Base-by-base conservation (phyloP, 2,329 filamentous ascomycete species). In the Fusarium globosum region DNA sequence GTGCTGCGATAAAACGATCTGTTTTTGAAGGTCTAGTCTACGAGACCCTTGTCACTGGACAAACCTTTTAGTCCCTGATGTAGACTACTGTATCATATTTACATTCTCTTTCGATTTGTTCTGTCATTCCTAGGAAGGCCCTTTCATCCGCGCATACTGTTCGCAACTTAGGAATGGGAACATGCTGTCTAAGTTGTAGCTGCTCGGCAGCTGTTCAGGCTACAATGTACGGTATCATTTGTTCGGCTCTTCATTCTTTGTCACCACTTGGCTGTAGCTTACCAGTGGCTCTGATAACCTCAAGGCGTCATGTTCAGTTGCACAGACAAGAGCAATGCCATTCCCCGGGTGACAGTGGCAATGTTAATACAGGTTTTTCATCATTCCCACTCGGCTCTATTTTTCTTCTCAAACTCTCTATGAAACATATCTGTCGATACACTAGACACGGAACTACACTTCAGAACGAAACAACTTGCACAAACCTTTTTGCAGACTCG, bases 1-100 rank as follows among this genome's bases (percentile, higher is more conserved):
- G 69, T 8, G 69, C 69, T 6, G 64, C 68, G 18, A 52, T 72
- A 4, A 58, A 72, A 7, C 64, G 68, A 38, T 45, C 64, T 39
- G 65, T 68, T 18, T 72, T 72, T 14, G 64, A 72, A 11, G 42
- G 56, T 6, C 41, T 72, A n/a, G 59, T 69, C 5, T 38, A 64
- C 8, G 65, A 72, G 5, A 69, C 59, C 0, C 23, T 72, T 2
- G n/a, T 46, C 23, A 38, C 23, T 2, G 65, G 65, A 16, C 59
- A 57, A 9, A 57, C 30, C 6, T 61, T 61, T 30, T 58, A 38
- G 26, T n/a, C 10, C 7, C 20, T 21, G 11, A 7, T 18, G 4
- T 18, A 28, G 35, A n/a, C 14, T 41, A n/a, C 14, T 41, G 13
- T n/a, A n/a, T 39, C 15, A 55, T 41, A 28, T 16, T 28, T n/a